These are phyloP conservation scores for Starmerella tilneyi DNA, from an alignment of 805 yeast genomes.

Conservation along the genomic window DNA sequence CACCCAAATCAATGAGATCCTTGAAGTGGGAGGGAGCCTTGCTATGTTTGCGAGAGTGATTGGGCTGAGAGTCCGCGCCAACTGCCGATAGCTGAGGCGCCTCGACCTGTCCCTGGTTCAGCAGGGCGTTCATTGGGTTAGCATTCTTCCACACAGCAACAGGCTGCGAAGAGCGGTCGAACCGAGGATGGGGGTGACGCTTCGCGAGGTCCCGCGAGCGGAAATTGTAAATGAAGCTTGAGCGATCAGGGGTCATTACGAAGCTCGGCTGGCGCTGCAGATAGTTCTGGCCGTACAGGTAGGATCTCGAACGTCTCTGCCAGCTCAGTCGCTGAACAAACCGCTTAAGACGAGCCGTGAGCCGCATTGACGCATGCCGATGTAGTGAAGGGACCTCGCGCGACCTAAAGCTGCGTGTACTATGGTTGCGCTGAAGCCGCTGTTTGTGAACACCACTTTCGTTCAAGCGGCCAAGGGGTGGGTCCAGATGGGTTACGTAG, in stretches of 20 bases:
- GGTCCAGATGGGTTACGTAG: slow-evolving; percentile 13
- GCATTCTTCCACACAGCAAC: slow-evolving; percentile 19
- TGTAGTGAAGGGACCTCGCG: slow-evolving; percentile 7
- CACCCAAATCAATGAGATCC: too few species aligned
- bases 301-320: slow-evolving; percentile 12
- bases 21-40: too few species aligned
- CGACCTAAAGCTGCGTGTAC: background rate
- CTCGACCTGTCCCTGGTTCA: slow-evolving; percentile 9
- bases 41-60: too few species aligned
- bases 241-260: slow-evolving; percentile 22
- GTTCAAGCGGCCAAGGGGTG: background rate
- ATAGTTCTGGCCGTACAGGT: slow-evolving; percentile 14
- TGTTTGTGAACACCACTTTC: background rate
- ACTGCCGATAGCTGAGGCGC: background rate
- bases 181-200: slow-evolving; percentile 16
- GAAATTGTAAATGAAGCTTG: slow-evolving; percentile 17
- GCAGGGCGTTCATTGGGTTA: slow-evolving; percentile 16
- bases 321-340: slow-evolving; percentile 15
- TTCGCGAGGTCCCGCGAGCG: slow-evolving; percentile 15
- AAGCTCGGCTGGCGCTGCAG: slow-evolving; percentile 22
- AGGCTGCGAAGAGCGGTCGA: slow-evolving; percentile 18
- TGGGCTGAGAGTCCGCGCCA: too few species aligned
- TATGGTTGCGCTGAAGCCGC: background rate
- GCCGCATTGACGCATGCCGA: slow-evolving; percentile 17
- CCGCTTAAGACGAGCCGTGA: slow-evolving; percentile 10